Evolutionary conservation across 164 flowering plant species (phyloP), one percentile per base, ranked within the genome.

Genomic region (Annona cherimola): DNA sequence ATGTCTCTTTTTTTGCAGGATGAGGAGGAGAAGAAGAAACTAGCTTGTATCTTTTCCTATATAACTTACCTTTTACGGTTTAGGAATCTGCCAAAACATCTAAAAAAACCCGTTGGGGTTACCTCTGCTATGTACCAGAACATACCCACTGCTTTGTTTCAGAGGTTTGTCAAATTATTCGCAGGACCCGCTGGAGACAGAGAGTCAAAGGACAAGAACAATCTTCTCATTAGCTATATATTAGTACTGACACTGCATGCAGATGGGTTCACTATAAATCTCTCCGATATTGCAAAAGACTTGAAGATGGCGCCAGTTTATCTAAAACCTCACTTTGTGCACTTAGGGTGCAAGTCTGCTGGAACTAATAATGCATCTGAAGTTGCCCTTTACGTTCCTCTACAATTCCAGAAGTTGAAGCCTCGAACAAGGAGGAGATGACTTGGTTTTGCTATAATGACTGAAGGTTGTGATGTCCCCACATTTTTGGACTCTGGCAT

Each of bases 161-260:
- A 81, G 72, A 93, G 73, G 73, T 88, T 93, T 46, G 14, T 69
- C 0, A 54, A 75, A 4, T 68, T 86, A 89, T 95, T 95, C 76
- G 68, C 74, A 3, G 76, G 78, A 40, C 6, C 82, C 1, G 86
- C 70, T 18, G 72, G 76, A n/a, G 78, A 62, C 43, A 69, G 75
- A 50, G 69, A 83, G n/a, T 40, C 96, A 2, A 42, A 57, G 40
- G 96, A 89, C 39, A 89, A 90, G 66, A 75, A 9, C 9, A 72
- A 85, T 61, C 86, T 89, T 72, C 86, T 95, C 45, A 80, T 89
- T 19, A 86, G 90, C 69, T 85, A 91, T 66, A 84, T 91, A 63
- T 74, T 91, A 72, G 96, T 95, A 54, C 96, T 93, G n/a, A 81
- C 96, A 6, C 83, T 95, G 12, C 76, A 73, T 79, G 90, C 75